A percentile compares a stretch with the other conserved stretches of the same genome.
phyloP scores from a whole-genome alignment of 345 rosid species.

The Aquilaria sinensis region DNA sequence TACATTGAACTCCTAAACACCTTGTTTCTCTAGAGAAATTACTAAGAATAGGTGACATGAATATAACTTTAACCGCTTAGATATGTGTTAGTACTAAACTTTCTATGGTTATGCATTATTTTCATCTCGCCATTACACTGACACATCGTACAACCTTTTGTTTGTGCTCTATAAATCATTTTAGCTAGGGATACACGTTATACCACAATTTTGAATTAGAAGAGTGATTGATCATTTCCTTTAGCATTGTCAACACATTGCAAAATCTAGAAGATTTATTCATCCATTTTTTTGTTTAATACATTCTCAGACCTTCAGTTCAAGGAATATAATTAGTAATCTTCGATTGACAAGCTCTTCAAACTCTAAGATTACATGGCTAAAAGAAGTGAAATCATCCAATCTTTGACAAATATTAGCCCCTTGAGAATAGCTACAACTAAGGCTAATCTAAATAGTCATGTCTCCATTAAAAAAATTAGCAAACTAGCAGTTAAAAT shows the following conservation, averaged over 20 bases:
- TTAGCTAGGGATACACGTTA: neutral
- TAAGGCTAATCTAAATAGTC: slow-evolving; percentile 11
- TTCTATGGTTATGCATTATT: too few relatives aligned
- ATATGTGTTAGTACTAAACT: too few relatives aligned
- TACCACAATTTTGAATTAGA: neutral
- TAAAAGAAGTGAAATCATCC: slow-evolving; percentile 33
- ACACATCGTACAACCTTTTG: too few relatives aligned
- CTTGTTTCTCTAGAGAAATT: too few relatives aligned
- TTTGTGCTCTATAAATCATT: neutral
- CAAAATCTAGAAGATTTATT: slow-evolving; percentile 8
- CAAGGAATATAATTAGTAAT: slow-evolving; percentile 30
- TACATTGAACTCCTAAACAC: too few relatives aligned
- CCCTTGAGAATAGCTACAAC: slow-evolving; percentile 15
- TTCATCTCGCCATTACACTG: too few relatives aligned
- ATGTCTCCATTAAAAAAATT: slow-evolving; percentile 16
- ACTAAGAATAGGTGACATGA: too few relatives aligned
- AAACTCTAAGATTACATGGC: slow-evolving; percentile 51
- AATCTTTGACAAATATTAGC: slow-evolving; percentile 22
- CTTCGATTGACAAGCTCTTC: slow-evolving; percentile 40
- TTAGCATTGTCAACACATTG: too few relatives aligned
- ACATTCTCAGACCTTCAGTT: slow-evolving; percentile 52
- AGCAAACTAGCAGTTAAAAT: slow-evolving; percentile 34
- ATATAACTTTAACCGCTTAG: too few relatives aligned
- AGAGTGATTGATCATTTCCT: neutral
- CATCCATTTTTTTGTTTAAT: slow-evolving; percentile 24